A percentile compares a stretch with the other conserved stretches of the same genome.
phyloP scores from a whole-genome alignment of 495 filamentous ascomycete genomes.

The Trichoderma virens region DNA sequence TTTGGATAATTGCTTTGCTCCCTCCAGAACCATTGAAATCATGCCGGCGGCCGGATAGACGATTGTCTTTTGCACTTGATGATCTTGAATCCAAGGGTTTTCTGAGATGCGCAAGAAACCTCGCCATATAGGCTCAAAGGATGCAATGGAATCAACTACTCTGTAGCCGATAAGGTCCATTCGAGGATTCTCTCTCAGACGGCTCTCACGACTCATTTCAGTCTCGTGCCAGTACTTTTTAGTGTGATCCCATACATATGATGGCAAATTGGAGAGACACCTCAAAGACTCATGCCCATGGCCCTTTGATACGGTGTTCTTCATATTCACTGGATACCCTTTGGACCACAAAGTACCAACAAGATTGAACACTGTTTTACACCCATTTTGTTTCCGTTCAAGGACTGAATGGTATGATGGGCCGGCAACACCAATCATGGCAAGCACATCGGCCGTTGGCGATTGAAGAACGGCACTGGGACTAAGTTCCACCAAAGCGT shows the following conservation, averaged over 20 bases:
- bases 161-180: conserved; percentile 38
- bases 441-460: conserved; percentile 35
- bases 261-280: conserved; percentile 26
- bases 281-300: conserved; percentile 10
- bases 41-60: conserved; percentile 29
- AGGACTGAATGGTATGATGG: neutral
- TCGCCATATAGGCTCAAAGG: conserved; percentile 23
- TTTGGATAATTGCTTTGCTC: conserved; percentile 18
- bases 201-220: conserved; percentile 30
- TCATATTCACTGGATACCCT: conserved; percentile 33
- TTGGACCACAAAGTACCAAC: conserved; percentile 21
- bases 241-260: conserved; percentile 38
- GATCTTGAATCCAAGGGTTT: conserved; percentile 28
- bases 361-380: neutral
- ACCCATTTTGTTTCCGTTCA: neutral
- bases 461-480: conserved; percentile 39
- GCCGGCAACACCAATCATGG: neutral
- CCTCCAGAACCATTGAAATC: conserved; percentile 27
- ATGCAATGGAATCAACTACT: conserved; percentile 17
- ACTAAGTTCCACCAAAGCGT: conserved; percentile 43
- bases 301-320: conserved; percentile 21
- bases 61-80: conserved; percentile 15
- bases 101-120: conserved; percentile 19
- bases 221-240: conserved; percentile 35
- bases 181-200: conserved; percentile 27